Conservation (phyloP, 2,329 filamentous ascomycete species). For the Colletotrichum nymphaeae region DNA sequence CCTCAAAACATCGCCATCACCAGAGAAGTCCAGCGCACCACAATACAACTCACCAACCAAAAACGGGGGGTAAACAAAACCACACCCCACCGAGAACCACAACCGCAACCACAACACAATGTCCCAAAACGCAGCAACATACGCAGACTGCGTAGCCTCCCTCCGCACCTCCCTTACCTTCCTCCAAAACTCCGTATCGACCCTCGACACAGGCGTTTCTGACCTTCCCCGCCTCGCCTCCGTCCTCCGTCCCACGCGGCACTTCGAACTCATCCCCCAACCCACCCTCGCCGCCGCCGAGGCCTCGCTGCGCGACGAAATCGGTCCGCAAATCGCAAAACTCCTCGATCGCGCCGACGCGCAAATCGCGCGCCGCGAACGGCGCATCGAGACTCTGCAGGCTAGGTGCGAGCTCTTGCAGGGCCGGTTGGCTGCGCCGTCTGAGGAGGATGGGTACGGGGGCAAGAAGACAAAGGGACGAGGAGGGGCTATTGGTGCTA, state of each 20-base stretch:
- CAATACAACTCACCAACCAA: neutral
- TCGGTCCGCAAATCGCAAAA: conserved; percentile 84
- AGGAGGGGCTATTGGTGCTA: neutral
- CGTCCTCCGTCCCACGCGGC: conserved; percentile 67
- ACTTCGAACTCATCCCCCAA: conserved; percentile 93
- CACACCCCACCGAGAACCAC: neutral
- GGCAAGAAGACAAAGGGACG: conserved; percentile 40
- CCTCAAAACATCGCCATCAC: neutral
- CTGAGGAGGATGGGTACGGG: conserved; percentile 38
- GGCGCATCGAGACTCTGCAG: conserved; percentile 85
- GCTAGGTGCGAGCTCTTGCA: conserved; percentile 87
- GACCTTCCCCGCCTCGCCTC: conserved; percentile 68
- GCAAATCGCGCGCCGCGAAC: conserved; percentile 84
- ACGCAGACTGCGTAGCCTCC: conserved; percentile 69
- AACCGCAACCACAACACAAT: neutral
- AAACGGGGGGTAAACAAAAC: neutral
- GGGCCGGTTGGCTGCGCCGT: conserved; percentile 62
- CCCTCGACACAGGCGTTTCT: conserved; percentile 65
- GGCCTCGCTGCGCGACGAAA: conserved; percentile 85
- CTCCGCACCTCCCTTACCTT: conserved; percentile 70
- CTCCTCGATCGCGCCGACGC: conserved; percentile 85
- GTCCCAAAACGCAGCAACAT: conserved; percentile 45
- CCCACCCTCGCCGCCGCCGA: conserved; percentile 85
- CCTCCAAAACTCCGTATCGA: conserved; percentile 70
- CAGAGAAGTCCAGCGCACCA: neutral